Base-by-base conservation (phyloP, 1,284 basidiomycete genomes). In the Exobasidium cylindrosporum region DNA sequence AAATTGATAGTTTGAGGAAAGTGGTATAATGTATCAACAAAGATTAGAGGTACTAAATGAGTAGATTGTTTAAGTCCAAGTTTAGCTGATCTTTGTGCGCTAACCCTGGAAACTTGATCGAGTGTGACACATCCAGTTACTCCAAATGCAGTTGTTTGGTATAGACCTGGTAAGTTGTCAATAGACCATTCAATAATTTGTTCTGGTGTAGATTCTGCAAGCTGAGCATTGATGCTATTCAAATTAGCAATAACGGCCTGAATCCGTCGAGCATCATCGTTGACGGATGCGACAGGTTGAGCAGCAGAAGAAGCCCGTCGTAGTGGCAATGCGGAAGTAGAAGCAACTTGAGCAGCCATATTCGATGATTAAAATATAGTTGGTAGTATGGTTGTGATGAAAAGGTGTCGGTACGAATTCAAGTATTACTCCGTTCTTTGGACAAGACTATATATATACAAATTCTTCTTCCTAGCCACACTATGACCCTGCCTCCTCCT, bases 1-100 rank as follows among this genome's bases (percentile, higher is more conserved):
- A 98, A 86, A 66, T 89, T 87, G 70, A 95, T 87, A 4, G 95
- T 98, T 83, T 97, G 92, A 1, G 85, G 83, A 81, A 98, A 97
- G 83, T 98, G 96, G 81, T 97, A 94, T 10, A 98, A 85, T 0
- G 95, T 97, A 83, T 98, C 95, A 78, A 78, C 62, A 63, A 77
- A 79, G 68, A 79, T 79, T 58, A 79, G 70, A 13, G 76, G 77
- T 3, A 79, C 74, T n/a, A 78, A 70, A 64, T 79, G 77, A 50
- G 72, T 54, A 50, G 50, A 30, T 1, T 64, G 60, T 28, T 57
- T 58, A n/a, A 17, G 21, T 13, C 66, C 66, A 6, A 60, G 54
- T 43, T 66, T 65, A 35, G 63, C 57, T 3, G 74, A 71, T 23
- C 75, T 66, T 53, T 69, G 61, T 35, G 71, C 61, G 58, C 68